Conservation (phyloP, 2,329 filamentous ascomycete species). For the Pseudocercospora vitis region DNA sequence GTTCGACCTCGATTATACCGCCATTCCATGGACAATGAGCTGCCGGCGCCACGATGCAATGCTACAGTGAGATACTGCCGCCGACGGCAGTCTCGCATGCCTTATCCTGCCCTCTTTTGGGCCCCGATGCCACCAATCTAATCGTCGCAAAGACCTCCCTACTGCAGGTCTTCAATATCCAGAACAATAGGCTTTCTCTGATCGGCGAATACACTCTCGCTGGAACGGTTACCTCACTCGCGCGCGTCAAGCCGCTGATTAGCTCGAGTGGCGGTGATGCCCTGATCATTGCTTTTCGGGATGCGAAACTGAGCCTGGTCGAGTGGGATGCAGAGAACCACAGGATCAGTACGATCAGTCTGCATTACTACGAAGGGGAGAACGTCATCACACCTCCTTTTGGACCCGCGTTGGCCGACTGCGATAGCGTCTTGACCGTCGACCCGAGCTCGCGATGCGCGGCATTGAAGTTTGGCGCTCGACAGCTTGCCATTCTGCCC, state of each 20-base stretch:
- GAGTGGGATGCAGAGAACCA: slow-evolving; percentile 87
- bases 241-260: slow-evolving; percentile 69
- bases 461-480: slow-evolving; percentile 84
- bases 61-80: slow-evolving; percentile 92
- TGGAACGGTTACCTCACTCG: slow-evolving; percentile 81
- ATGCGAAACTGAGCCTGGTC: slow-evolving; percentile 88
- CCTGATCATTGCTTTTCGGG: slow-evolving; percentile 78
- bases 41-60: slow-evolving; percentile 68
- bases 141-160: slow-evolving; percentile 89
- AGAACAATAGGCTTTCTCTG: slow-evolving; percentile 67
- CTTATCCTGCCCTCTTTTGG: slow-evolving; percentile 73
- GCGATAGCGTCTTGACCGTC: slow-evolving; percentile 77
- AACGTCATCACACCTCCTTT: slow-evolving; percentile 65
- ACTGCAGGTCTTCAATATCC: slow-evolving; percentile 77
- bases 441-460: slow-evolving; percentile 93
- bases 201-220: slow-evolving; percentile 80
- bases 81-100: slow-evolving; percentile 93
- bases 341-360: slow-evolving; percentile 81
- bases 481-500: slow-evolving; percentile 88
- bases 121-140: slow-evolving; percentile 75
- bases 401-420: slow-evolving; percentile 71
- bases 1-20: neutral
- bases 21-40: neutral
- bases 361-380: slow-evolving; percentile 97
- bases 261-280: slow-evolving; percentile 80